phyloP scores from a whole-genome alignment of 768 basidiomycete species.

The Boletus sensibilis region DNA sequence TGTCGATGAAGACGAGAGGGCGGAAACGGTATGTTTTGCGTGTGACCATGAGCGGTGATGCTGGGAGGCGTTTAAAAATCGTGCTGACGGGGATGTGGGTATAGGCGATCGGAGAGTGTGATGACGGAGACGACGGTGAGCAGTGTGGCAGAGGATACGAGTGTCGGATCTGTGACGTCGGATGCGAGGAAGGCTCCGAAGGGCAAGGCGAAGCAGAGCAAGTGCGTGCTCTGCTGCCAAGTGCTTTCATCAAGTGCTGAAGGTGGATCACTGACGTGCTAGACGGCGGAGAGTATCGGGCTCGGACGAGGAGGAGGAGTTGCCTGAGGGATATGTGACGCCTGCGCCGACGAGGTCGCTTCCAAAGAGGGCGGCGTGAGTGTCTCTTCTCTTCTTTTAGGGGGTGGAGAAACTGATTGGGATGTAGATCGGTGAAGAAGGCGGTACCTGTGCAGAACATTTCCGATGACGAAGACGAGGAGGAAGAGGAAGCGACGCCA shows the following conservation, averaged over 20 bases:
- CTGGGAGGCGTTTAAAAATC: neutral
- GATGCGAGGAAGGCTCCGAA: conserved; percentile 20
- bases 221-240: conserved; percentile 35
- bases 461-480: conserved; percentile 31
- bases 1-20: conserved; percentile 41
- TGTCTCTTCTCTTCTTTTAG: neutral
- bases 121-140: conserved; percentile 42
- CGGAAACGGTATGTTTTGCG: conserved; percentile 49
- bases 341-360: conserved; percentile 48
- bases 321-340: conserved; percentile 26
- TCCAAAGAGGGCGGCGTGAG: conserved; percentile 62
- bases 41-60: no score
- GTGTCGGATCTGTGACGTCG: conserved; percentile 35
- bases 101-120: conserved; percentile 61
- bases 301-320: conserved; percentile 46
- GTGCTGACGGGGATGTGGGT: neutral
- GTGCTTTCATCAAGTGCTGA: neutral
- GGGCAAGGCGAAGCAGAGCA: conserved; percentile 33
- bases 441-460: conserved; percentile 25
- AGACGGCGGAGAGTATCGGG: conserved; percentile 59
- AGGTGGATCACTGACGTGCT: neutral
- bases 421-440: conserved; percentile 41
- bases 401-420: neutral
- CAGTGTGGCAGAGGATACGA: conserved; percentile 37
- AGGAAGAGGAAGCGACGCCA: conserved; percentile 42